Evolutionary conservation across 192 early-diverging fungal species (phyloP).

Genomic region (Backusella tuberculispora): DNA sequence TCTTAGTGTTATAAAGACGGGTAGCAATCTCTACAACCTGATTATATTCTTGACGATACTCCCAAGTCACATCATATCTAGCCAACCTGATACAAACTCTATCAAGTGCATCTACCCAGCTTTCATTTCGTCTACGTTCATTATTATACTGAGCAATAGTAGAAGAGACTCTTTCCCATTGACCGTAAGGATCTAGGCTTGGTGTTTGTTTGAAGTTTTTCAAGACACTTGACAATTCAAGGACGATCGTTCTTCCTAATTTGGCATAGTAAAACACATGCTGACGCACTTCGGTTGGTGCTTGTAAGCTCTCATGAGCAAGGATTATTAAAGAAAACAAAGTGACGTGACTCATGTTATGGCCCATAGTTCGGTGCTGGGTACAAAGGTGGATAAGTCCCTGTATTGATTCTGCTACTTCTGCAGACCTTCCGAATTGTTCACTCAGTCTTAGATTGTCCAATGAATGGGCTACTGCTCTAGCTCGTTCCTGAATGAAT

Average conservation of each 20-base stretch:
- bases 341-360: not conserved
- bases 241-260: conserved; percentile 29
- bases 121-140: too few relatives aligned
- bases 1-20: not conserved
- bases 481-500: conserved; percentile 13
- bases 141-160: not conserved
- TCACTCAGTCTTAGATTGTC: conserved; percentile 26
- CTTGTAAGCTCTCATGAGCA: conserved; percentile 8
- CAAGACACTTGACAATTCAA: conserved; percentile 26
- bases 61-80: conserved; percentile 24
- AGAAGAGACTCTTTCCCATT: not conserved
- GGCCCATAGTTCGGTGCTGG: not conserved
- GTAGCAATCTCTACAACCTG: conserved; percentile 12
- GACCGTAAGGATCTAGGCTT: not conserved
- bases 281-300: conserved; percentile 29
- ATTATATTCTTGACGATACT: conserved; percentile 20
- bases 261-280: conserved; percentile 30
- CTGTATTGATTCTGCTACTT: conserved; percentile 15
- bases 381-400: conserved; percentile 2
- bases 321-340: conserved; percentile 13
- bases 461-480: not conserved
- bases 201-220: conserved; percentile 23
- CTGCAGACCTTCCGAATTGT: conserved; percentile 27
- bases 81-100: conserved; percentile 9
- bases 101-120: conserved; percentile 20